Percentiles rank a stretch among this genome's conserved stretches.
Evolutionary conservation across 768 basidiomycete species (phyloP).

Genomic region (Boletellus sp.): DNA sequence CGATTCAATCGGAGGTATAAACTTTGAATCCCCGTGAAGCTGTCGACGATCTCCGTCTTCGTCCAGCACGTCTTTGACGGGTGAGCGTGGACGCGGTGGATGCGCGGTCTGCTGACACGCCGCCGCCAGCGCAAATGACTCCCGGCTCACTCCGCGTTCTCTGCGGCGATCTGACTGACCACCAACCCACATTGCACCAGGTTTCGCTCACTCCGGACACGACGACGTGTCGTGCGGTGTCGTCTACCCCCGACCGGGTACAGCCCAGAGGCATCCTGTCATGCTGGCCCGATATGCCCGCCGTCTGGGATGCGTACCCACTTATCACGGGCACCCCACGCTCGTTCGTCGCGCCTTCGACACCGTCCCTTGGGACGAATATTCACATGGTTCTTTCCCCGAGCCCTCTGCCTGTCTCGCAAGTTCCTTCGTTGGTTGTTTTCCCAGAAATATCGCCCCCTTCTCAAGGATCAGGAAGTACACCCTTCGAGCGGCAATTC

Average conservation of each 20-base stretch:
- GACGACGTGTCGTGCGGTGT: neutral
- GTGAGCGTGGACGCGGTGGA: slow-evolving; percentile 1
- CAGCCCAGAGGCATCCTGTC: neutral
- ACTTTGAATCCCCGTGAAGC: slow-evolving; percentile 14
- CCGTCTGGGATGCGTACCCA: neutral
- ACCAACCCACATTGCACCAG: slow-evolving; percentile 6
- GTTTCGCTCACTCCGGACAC: slow-evolving; percentile 1
- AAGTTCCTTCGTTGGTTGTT: slow-evolving; percentile 12
- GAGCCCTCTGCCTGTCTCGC: slow-evolving; percentile 23
- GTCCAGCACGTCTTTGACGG: slow-evolving; percentile 11
- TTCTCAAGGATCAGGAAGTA: slow-evolving; percentile 21
- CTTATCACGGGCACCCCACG: slow-evolving; percentile 7
- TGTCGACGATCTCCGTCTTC: neutral
- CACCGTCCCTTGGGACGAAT: slow-evolving; percentile 11
- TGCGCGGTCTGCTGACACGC: neutral
- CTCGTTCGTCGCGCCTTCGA: slow-evolving; percentile 6
- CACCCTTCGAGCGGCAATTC: slow-evolving; percentile 31
- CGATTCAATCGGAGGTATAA: slow-evolving; percentile 15
- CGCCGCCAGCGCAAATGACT: neutral
- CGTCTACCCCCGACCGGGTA: slow-evolving; percentile 15
- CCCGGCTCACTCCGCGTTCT: neutral
- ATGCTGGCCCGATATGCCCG: neutral
- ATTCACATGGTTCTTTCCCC: slow-evolving; percentile 23
- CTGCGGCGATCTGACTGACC: slow-evolving; percentile 9
- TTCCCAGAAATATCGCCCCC: slow-evolving; percentile 29